phyloP scores from a whole-genome alignment of 768 basidiomycete species.

The Naganishia antarctica region DNA sequence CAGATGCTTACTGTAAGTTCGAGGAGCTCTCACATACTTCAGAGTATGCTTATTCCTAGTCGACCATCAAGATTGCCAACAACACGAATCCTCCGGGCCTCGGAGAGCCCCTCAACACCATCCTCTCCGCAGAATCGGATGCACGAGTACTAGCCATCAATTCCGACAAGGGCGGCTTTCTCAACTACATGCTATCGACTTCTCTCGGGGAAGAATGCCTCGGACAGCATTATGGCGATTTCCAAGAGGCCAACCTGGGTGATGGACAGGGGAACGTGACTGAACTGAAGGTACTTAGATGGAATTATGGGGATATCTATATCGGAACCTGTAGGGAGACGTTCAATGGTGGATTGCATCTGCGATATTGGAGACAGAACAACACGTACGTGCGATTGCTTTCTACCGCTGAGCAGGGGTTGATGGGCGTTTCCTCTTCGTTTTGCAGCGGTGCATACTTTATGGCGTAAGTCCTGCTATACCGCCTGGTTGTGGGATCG shows the following conservation, averaged over 20 bases:
- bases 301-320: slow-evolving; percentile 72
- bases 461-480: slow-evolving; percentile 41
- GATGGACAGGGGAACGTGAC: slow-evolving; percentile 72
- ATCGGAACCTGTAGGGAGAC: slow-evolving; percentile 84
- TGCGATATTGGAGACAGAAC: slow-evolving; percentile 82
- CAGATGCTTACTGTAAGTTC: neutral
- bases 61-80: slow-evolving; percentile 11
- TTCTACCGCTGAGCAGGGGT: neutral
- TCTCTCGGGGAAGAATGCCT: slow-evolving; percentile 67
- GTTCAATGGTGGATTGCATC: slow-evolving; percentile 77
- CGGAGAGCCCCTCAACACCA: slow-evolving; percentile 80
- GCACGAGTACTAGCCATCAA: slow-evolving; percentile 59
- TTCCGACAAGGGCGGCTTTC: slow-evolving; percentile 63
- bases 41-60: neutral
- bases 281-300: slow-evolving; percentile 77
- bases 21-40: neutral
- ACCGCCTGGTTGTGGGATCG: too few species aligned
- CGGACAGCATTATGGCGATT: slow-evolving; percentile 67
- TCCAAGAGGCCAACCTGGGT: slow-evolving; percentile 72
- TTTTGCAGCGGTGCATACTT: slow-evolving; percentile 37
- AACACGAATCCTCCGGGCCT: slow-evolving; percentile 48
- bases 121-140: slow-evolving; percentile 74
- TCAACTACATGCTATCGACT: slow-evolving; percentile 74
- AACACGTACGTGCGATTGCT: slow-evolving; percentile 48
- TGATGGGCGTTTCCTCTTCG: neutral